Evolutionary conservation across 2,329 filamentous ascomycete genomes (phyloP), one percentile per base, ranked within the genome.

Genomic region (Fusarium paranaense): DNA sequence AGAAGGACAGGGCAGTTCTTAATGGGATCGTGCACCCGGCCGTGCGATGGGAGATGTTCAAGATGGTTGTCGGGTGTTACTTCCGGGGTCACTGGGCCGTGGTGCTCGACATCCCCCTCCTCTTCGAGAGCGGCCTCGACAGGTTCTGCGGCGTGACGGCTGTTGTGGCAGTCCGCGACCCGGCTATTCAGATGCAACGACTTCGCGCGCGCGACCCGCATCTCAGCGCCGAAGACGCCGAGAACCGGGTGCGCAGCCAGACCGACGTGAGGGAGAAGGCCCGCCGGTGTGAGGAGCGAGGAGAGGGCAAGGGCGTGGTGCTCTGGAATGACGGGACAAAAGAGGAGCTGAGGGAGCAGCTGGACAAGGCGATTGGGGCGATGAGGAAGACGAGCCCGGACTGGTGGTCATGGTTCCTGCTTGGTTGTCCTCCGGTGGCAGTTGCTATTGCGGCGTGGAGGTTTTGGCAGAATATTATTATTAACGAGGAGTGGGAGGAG

Each of bases 11-110:
- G 30, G 90, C 88, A 62, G 91, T 93, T 33, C 87, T 99, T 16
- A 98, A 98, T 81, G 87, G 90, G 58, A 98, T 99, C 75, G 94
- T 98, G 60, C 97, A 99, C 81, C 97, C 97, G 0, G 95, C 94
- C 0, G 95, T 99, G 47, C 89, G 95, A 45, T 88, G 86, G 80
- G 95, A 94, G 81, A 96, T 98, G 88, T 94, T 95, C 82, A 90
- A 88, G 78, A 87, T 89, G 57, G 89, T 98, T 66, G 80, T 95
- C n/a, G 86, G 87, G 70, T 90, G 90, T 76, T 98, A 98, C 79
- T 64, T 97, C 16, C 84, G 84, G 2, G 96, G 97, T 0, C 82
- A 91, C 80, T 97, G 96, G 95, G 95, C 95, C 0, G 95, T 98
- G 5, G 93, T 99, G 38, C 87, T 98, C 18, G 97, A 99, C 80